Evolutionary conservation across 2,329 filamentous ascomycete species (phyloP), one percentile per base, ranked within the genome.

Genomic region (Annulohypoxylon truncatum): DNA sequence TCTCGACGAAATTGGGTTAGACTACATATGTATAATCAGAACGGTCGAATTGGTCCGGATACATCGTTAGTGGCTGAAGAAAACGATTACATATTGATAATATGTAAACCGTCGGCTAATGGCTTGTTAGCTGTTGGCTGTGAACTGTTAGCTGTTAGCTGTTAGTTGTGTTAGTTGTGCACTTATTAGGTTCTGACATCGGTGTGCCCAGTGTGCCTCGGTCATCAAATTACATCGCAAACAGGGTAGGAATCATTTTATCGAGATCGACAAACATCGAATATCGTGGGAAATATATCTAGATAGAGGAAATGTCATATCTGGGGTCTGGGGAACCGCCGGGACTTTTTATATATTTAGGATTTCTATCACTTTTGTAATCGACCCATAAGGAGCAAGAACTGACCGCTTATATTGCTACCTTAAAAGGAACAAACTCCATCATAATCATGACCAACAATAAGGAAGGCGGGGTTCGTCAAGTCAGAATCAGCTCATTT

Each of bases 401-500:
- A 60, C 57, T 67, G 67, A 67, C 67, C 64, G 59, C 61, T 60
- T 63, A 64, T 55, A 62, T 63, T 68, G 55, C 58, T 59, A 69
- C 67, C 64, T 62, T 62, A 65, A 69, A 55, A 42, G 44, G 50
- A 53, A 40, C 35, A 24, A 57, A 57, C 57, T 67, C 60, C 54
- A 67, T 67, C 66, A 35, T 61, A 66, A 61, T 69, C 48, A 64
- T 60, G 58, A 63, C 53, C 61, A 48, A 53, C 59, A 48, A 46
- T 64, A 42, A 42, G 46, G 51, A 29, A 47, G 55, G 64, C 64
- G 65, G 67, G 67, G 67, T 63, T 62, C 24, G 35, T 67, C 47
- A 61, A 67, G 67, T 62, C 44, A 68, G 59, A 67, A 70, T 70
- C 67, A 67, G 67, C 64, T 70, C 67, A 70, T 58, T 67, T 69